phyloP scores from a whole-genome alignment of 1,284 basidiomycete species.

The Ustilago shanxiensis region DNA sequence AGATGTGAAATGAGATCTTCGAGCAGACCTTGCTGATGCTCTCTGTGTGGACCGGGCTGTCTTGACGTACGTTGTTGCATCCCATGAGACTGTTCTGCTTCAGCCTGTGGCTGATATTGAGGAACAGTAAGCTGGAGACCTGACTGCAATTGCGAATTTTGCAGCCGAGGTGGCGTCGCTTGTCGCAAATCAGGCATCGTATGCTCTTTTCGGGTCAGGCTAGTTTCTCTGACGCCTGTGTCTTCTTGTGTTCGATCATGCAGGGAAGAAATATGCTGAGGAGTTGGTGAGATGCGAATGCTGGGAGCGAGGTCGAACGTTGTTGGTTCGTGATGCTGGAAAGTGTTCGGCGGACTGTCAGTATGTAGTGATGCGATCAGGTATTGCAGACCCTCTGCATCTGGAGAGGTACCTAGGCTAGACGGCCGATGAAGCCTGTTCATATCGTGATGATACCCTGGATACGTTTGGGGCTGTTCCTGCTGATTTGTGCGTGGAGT shows the following conservation, averaged over 20 bases:
- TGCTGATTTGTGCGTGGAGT: not conserved
- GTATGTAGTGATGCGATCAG: not conserved
- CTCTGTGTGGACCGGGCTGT: not conserved
- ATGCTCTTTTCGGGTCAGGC: not conserved
- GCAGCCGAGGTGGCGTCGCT: not conserved
- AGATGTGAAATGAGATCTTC: not conserved
- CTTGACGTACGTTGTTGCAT: not conserved
- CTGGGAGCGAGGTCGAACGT: not conserved
- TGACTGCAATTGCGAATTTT: not conserved
- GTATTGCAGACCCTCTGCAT: not conserved
- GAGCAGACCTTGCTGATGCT: not conserved
- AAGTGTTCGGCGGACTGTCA: not conserved
- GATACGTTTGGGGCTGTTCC: not conserved
- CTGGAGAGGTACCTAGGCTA: not conserved
- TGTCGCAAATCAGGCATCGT: not conserved
- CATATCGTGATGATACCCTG: not conserved
- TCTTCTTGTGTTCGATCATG: not conserved
- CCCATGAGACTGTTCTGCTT: not conserved
- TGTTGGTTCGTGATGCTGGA: not conserved
- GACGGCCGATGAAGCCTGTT: not conserved
- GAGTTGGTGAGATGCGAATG: not conserved
- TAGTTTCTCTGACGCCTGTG: not conserved
- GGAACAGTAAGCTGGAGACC: not conserved
- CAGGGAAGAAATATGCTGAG: not conserved
- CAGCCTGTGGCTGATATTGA: not conserved